A percentile compares a stretch with the other conserved stretches of the same genome.
These are phyloP conservation scores for Rhododendron kiyosumense DNA, from an alignment of 148 eudicot genomes.

Conservation along the genomic window DNA sequence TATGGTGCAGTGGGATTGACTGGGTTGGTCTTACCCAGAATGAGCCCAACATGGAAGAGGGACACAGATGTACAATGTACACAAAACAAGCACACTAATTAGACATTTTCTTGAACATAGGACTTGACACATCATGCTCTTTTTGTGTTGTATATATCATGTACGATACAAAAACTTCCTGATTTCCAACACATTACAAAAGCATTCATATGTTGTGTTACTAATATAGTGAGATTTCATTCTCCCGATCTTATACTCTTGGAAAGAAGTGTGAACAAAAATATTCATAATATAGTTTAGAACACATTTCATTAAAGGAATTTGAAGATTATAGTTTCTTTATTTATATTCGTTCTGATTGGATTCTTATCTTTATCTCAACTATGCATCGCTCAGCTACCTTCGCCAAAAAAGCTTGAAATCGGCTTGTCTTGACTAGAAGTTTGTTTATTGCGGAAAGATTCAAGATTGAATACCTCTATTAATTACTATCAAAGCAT, in stretches of 20 bases:
- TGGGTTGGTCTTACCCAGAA: not conserved
- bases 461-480: not conserved
- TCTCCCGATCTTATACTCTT: not conserved
- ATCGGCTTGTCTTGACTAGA: not conserved
- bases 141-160: not conserved
- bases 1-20: not conserved
- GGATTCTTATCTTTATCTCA: not conserved
- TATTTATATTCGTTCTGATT: not conserved
- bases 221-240: not conserved
- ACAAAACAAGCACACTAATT: not conserved
- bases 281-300: not conserved
- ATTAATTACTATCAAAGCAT: not conserved
- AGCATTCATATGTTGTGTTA: not conserved
- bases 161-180: not conserved
- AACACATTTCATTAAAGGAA: too few relatives aligned
- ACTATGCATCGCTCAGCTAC: not conserved
- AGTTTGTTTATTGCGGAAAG: not conserved
- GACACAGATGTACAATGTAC: not conserved
- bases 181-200: too few relatives aligned
- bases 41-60: not conserved
- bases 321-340: too few relatives aligned
- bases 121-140: not conserved
- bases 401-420: not conserved
- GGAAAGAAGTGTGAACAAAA: not conserved
- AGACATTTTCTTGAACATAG: not conserved